These are phyloP conservation scores for Apium graveolens DNA, from an alignment of 129 eudicot species.

Conservation along the genomic window DNA sequence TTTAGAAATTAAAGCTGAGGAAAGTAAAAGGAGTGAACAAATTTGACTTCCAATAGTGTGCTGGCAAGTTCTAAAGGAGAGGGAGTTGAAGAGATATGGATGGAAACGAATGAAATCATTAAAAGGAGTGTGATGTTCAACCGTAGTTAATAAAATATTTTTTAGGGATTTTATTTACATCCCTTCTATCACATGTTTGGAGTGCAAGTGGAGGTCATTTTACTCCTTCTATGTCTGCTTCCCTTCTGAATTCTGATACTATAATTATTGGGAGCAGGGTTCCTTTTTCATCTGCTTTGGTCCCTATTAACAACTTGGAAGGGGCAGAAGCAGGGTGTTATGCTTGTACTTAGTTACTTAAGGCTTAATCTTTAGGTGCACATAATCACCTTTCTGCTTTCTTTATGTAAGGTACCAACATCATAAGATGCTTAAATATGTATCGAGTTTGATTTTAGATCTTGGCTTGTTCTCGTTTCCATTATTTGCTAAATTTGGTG, in stretches of 20 bases:
- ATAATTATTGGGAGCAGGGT: not conserved
- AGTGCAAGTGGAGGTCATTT: not conserved
- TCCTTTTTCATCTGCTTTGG: not conserved
- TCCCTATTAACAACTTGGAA: not conserved
- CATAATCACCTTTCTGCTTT: not conserved
- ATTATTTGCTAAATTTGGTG: not conserved
- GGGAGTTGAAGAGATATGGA: not conserved
- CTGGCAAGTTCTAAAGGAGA: not conserved
- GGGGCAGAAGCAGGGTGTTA: not conserved
- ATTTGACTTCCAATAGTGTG: not conserved
- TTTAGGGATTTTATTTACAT: not conserved
- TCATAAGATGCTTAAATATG: not conserved
- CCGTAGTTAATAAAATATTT: not conserved
- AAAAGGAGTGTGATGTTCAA: not conserved
- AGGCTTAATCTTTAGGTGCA: not conserved
- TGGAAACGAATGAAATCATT: not conserved
- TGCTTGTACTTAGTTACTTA: not conserved
- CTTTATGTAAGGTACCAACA: not conserved
- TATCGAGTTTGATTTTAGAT: not conserved
- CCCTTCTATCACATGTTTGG: not conserved
- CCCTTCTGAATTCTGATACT: no score
- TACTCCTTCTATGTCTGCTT: not conserved
- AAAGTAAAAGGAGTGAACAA: not conserved
- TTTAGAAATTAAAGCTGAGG: not conserved
- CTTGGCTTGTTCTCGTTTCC: not conserved